Evolutionary conservation across 805 yeast genomes (phyloP), one percentile per base, ranked within the genome.

Genomic region (Candida maltosa): DNA sequence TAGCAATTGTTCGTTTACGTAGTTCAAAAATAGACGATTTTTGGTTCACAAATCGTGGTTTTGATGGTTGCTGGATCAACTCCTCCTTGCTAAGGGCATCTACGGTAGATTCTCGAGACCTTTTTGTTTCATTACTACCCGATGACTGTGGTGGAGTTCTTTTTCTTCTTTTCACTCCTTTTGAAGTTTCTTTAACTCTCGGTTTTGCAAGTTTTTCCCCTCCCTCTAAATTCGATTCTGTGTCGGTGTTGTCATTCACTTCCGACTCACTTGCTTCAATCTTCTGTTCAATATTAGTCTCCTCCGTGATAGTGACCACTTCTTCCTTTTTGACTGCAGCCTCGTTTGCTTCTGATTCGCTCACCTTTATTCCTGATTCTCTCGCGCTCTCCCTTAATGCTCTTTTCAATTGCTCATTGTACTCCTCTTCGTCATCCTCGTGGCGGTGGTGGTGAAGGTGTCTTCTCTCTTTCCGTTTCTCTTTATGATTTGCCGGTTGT

Each of bases 1-100:
- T 91, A 1, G 96, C 94, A 2, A 87, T 83, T 2, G 88, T 84
- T 40, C 98, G 73, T 51, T 87, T 79, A 38, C 88, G 75, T 86
- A 91, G 83, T 56, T 91, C 98, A 47, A 76, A 74, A 41, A 89
- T 58, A 3, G 88, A 75, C 3, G 85, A 76, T 36, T 87, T 75
- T 15, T 80, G 79, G 39, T 82, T 82, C 5, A 96, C 97, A 29
- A 79, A 66, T 37, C 96, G 75, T 10, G 97, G 96, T 47, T 78
- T 83, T 31, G 87, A 80, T 2, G 91, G 84, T 54, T 82, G 85
- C 42, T 73, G 78, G 27, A 78, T 72, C 22, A 74, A 73, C 23
- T 76, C 68, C 5, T 73, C 72, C 36, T 65, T 65, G 2, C 58
- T 48, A 16, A 49, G 25, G 4, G 46, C 39, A 10, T 47, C 4